These are phyloP conservation scores for Trametes hirsuta DNA, from an alignment of 1,284 basidiomycete species.

Conservation along the genomic window DNA sequence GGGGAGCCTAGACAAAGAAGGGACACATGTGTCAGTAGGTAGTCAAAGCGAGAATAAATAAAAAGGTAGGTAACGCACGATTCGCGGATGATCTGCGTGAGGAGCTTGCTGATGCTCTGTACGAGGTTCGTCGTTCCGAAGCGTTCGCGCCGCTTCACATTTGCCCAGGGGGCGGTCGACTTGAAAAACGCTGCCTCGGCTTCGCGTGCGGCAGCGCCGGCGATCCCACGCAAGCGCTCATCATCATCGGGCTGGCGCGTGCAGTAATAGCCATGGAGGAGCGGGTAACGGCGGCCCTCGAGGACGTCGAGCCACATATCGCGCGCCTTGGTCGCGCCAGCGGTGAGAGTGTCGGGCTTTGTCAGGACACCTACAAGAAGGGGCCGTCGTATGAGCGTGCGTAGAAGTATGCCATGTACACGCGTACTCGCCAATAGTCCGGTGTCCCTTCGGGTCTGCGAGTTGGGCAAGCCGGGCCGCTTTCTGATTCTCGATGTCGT, in stretches of 20 bases:
- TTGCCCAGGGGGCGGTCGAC: constrained; percentile 53
- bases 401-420: not conserved
- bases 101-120: constrained; percentile 50
- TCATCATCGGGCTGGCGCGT: constrained; percentile 67
- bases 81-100: constrained; percentile 40
- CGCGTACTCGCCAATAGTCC: constrained; percentile 56
- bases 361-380: constrained; percentile 58
- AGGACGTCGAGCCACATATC: constrained; percentile 55
- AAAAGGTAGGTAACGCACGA: constrained; percentile 5
- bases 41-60: not conserved
- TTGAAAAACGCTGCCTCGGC: constrained; percentile 52
- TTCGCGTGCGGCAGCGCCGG: constrained; percentile 42
- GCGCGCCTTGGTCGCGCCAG: constrained; percentile 47
- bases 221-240: constrained; percentile 46
- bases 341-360: constrained; percentile 59
- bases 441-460: constrained; percentile 52
- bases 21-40: not conserved
- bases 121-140: constrained; percentile 65
- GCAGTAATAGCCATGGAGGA: constrained; percentile 67
- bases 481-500: constrained; percentile 67
- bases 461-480: constrained; percentile 55
- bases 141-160: constrained; percentile 43
- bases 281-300: constrained; percentile 45
- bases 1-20: constrained; percentile 40
- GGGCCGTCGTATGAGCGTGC: not conserved